Evolutionary conservation across 2,329 filamentous ascomycete genomes (phyloP), one percentile per base, ranked within the genome.

Genomic region (Aspergillus ustus): DNA sequence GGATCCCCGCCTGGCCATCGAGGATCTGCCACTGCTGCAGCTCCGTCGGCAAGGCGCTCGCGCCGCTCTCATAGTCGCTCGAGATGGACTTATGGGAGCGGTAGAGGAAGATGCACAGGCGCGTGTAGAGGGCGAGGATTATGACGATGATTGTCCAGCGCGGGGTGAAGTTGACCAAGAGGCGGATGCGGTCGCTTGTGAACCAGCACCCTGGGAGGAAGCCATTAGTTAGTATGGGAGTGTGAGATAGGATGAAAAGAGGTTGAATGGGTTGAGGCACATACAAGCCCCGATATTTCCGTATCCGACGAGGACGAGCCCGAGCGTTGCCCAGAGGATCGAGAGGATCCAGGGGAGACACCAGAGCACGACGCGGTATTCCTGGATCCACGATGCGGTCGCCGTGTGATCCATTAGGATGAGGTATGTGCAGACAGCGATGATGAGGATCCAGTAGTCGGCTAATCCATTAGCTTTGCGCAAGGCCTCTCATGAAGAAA

Each of bases 361-460:
- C 58, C 58, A 60, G 7, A 60, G 31, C 20, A 34, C 22, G 25
- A 45, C 9, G 45, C 52, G 45, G 8, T 60, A 50, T 25, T 60
- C 46, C n/a, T 60, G 58, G 20, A 60, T 44, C 58, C 58, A 60
- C 2, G 58, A 50, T 5, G 52, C 44, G 13, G 58, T 52, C 6
- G 29, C 17, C 9, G 52, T 45, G 28, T 60, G 46, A 34, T 60
- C 58, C 58, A 60, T 60, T 6, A 60, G 46, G 45, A 60, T 60
- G 2, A 60, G 58, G 17, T 60, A 52, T 22, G 58, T 60, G 51
- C 58, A 60, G 22, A 55, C 43, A 19, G 52, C 58, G 40, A 60
- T 55, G 34, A 25, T 55, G 7, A 60, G 51, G 17, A 60, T 60
- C 58, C 58, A 60, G 25, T 60, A 60, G 34, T 60, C 58, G 19